Percentiles rank a stretch among this genome's conserved stretches.
Conservation (phyloP, 1,284 basidiomycete species). For the Cryptococcus jaspeensis region DNA sequence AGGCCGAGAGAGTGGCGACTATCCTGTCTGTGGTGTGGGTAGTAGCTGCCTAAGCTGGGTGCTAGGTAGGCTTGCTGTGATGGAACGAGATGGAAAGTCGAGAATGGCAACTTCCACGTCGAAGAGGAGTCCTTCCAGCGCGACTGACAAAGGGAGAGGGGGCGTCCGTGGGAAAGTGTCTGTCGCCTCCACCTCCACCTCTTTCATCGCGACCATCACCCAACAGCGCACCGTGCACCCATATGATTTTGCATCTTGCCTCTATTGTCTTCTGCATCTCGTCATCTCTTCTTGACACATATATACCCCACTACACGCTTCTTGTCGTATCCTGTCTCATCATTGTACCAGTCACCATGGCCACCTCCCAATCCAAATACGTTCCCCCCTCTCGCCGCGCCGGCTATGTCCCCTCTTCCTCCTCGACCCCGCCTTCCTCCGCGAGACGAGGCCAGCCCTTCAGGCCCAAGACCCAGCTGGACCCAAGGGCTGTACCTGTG, state of each 20-base stretch:
- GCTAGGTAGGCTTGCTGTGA: background rate
- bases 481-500: background rate
- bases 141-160: too few relatives aligned
- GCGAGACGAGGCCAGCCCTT: background rate
- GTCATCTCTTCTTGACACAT: too few relatives aligned
- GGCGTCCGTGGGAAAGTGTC: background rate
- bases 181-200: background rate
- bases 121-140: background rate
- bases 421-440: constrained; percentile 5
- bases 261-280: too few relatives aligned
- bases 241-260: too few relatives aligned
- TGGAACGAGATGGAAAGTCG: constrained; percentile 1
- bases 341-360: background rate
- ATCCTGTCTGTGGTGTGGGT: background rate
- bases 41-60: background rate
- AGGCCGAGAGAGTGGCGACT: background rate
- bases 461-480: background rate
- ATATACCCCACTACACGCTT: too few relatives aligned
- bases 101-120: constrained; percentile 3
- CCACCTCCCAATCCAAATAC: constrained; percentile 12
- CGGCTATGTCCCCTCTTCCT: constrained; percentile 10
- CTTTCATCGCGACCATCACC: too few relatives aligned
- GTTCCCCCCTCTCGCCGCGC: constrained; percentile 21
- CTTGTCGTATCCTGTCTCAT: background rate
- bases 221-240: too few relatives aligned